These are phyloP conservation scores for Chlamydomonas urium DNA, from an alignment of 139 green algal genomes.

Conservation along the genomic window DNA sequence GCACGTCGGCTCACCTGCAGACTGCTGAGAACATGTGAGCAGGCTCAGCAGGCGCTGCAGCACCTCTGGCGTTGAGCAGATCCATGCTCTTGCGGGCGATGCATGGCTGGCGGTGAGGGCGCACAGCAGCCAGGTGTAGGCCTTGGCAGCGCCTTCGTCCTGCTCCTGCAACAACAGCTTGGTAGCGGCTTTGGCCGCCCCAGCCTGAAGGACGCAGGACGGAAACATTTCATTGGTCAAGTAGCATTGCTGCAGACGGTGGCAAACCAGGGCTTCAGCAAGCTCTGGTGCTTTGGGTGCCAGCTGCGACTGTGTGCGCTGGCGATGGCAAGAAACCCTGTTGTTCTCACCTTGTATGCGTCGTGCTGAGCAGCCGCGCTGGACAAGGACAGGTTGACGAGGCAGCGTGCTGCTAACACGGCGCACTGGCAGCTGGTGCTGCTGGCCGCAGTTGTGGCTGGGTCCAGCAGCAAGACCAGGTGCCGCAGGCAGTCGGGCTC, in stretches of 20 bases:
- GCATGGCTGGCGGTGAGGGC: background rate
- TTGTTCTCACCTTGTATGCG: conserved; percentile 2
- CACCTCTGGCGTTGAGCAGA: background rate
- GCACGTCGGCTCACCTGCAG: no score
- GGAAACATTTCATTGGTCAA: no score
- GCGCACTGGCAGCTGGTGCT: background rate
- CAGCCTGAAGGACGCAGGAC: no score
- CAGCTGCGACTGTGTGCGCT: no score
- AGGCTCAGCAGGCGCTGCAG: background rate
- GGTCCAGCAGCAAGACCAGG: conserved; percentile 4
- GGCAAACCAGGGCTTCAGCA: no score
- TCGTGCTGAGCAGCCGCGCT: background rate
- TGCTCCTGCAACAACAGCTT: no score
- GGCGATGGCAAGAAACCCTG: no score
- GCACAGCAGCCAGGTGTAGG: conserved; percentile 1
- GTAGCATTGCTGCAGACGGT: no score
- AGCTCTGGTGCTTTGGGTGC: no score
- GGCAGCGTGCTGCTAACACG: background rate
- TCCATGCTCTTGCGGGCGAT: background rate
- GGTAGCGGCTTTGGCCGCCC: no score
- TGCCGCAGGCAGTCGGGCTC: background rate
- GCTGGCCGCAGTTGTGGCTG: background rate
- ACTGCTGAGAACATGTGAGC: no score
- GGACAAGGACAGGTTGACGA: background rate
- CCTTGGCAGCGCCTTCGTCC: no score